Evolutionary conservation across 768 basidiomycete species (phyloP).

Genomic region (Mycena polygramma): DNA sequence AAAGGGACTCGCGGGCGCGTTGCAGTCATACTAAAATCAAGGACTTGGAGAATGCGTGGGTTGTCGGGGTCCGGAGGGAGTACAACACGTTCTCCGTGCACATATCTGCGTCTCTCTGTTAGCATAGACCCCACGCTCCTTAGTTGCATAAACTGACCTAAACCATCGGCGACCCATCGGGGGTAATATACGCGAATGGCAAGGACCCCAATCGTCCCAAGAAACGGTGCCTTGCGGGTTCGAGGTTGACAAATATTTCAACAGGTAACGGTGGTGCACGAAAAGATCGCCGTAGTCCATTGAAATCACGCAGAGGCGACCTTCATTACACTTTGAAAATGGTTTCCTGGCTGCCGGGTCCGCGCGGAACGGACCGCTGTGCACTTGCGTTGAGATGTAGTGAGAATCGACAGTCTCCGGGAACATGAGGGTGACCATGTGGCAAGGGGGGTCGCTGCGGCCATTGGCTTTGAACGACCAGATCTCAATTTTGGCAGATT

Average conservation of each 20-base stretch:
- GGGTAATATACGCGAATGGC: constrained; percentile 25
- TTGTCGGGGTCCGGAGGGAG: constrained; percentile 9
- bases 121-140: too few relatives aligned
- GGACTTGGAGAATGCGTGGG: constrained; percentile 17
- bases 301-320: constrained; percentile 17
- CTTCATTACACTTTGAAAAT: constrained; percentile 25
- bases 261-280: constrained; percentile 30
- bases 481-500: neutral
- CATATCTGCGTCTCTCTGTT: constrained; percentile 18
- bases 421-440: neutral
- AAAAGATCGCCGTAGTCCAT: constrained; percentile 28
- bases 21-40: constrained; percentile 30
- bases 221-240: constrained; percentile 2
- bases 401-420: neutral
- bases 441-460: neutral
- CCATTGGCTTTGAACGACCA: constrained; percentile 2
- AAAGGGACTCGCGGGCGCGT: neutral
- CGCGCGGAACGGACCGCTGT: constrained; percentile 31
- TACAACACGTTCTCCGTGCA: constrained; percentile 36
- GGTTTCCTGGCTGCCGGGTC: neutral
- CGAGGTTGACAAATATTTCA: constrained; percentile 7
- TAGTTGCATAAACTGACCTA: neutral
- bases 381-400: constrained; percentile 16
- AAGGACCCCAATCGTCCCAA: constrained; percentile 35
- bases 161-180: constrained; percentile 24